Conservation (phyloP, 2,329 filamentous ascomycete genomes). For the Cylindrodendrum hubeiense region DNA sequence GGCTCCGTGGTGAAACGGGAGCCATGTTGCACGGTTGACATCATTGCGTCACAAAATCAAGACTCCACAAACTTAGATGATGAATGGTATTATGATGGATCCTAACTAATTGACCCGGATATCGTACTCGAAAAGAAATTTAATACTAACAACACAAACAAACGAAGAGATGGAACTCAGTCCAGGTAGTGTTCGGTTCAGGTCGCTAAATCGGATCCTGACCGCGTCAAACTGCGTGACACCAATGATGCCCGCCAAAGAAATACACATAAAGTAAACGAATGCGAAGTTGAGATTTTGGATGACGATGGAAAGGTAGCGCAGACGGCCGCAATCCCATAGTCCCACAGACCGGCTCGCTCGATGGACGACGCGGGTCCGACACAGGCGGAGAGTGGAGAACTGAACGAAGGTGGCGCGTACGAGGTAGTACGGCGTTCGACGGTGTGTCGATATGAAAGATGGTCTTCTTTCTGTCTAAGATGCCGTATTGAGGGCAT, state of each 20-base stretch:
- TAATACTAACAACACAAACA: background rate
- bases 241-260: background rate
- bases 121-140: background rate
- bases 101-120: background rate
- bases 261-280: background rate
- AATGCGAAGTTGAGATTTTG: background rate
- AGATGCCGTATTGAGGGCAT: background rate
- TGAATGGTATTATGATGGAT: background rate
- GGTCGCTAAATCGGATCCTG: background rate
- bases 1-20: background rate
- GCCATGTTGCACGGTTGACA: background rate
- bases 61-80: background rate
- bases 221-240: background rate
- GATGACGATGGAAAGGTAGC: background rate
- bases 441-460: background rate
- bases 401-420: background rate
- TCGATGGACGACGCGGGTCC: background rate
- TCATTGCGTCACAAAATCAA: background rate
- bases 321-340: background rate
- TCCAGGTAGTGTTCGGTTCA: background rate
- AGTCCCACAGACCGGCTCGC: background rate
- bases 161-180: background rate
- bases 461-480: background rate
- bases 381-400: background rate
- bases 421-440: background rate